Evolutionary conservation across 2,329 filamentous ascomycete species (phyloP), one percentile per base, ranked within the genome.

Genomic region (Colletotrichum neosansevieriae): DNA sequence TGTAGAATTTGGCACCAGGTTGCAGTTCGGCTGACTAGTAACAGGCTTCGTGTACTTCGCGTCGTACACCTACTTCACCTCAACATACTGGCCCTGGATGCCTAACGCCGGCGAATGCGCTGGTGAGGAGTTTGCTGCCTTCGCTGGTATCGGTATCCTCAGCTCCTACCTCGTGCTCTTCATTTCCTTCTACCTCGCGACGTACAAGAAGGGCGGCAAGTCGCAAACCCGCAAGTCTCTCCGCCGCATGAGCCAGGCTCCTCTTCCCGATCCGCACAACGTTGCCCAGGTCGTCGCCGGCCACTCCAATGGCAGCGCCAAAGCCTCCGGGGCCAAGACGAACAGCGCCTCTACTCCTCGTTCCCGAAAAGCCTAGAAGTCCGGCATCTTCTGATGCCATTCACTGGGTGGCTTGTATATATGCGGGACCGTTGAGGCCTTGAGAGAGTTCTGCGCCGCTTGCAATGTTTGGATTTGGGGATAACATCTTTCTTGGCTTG

Each of bases 121-220:
- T 45, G 95, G 95, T 76, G 95, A 98, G 85, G 96, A 98, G 82
- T 98, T 98, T 76, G 95, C 95, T 56, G 95, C 95, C 50, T 93
- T 98, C 77, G 88, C 94, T 69, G 95, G 95, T 74, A 97, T 98
- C 75, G 93, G 87, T 73, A 97, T 97, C 76, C 86, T 99, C 78
- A 94, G 89, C 83, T 97, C 94, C 36, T 99, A 98, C 89, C 89
- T 99, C 69, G 88, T 98, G 72, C 92, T 99, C 74, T 99, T 99
- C 90, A 97, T 99, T 84, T 95, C 92, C 58, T 99, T 99, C 91
- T 99, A 98, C 88, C 88, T 97, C 74, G 94, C 94, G 73, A 99
- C 95, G 70, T 99, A 99, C 86, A 92, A 91, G 85, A 94, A 94
- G 86, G 90, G 91, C 71, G 88, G 89, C 80, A 95, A 94, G 86